These are phyloP conservation scores for Suillus sp. DNA, from an alignment of 768 basidiomycete genomes.

Conservation along the genomic window DNA sequence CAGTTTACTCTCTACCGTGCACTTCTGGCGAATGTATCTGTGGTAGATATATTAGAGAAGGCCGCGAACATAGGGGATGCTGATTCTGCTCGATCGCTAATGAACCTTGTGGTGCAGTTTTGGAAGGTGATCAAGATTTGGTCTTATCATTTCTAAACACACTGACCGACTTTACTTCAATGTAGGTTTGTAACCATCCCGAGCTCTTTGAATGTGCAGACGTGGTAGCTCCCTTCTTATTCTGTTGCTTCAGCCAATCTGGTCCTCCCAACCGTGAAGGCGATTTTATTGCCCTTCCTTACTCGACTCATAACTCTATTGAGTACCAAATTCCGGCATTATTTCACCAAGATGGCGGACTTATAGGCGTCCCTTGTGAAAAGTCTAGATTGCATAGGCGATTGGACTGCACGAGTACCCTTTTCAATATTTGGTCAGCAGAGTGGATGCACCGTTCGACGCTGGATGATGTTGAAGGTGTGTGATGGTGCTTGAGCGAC, in stretches of 20 bases:
- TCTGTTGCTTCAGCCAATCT: conserved; percentile 78
- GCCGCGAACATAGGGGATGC: conserved; percentile 90
- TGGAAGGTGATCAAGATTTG: conserved; percentile 65
- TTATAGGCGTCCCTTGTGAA: conserved; percentile 65
- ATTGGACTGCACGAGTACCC: conserved; percentile 56
- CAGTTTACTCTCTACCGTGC: conserved; percentile 68
- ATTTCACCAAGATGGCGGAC: conserved; percentile 76
- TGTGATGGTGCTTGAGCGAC: conserved; percentile 24
- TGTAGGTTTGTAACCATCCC: conserved; percentile 95
- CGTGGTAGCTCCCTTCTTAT: conserved; percentile 91
- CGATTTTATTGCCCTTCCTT: conserved; percentile 79
- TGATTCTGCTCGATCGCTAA: conserved; percentile 89
- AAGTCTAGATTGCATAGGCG: conserved; percentile 49
- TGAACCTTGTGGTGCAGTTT: conserved; percentile 98
- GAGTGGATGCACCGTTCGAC: conserved; percentile 78
- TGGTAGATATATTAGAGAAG: conserved; percentile 91
- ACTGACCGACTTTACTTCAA: conserved; percentile 21
- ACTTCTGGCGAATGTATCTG: conserved; percentile 89
- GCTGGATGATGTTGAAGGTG: conserved; percentile 56
- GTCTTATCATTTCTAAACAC: conserved; percentile 8
- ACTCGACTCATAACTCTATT: conserved; percentile 88
- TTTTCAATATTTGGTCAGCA: conserved; percentile 90
- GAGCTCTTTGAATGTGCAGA: conserved; percentile 98
- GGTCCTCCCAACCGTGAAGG: conserved; percentile 85
- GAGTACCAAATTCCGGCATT: conserved; percentile 74